Evolutionary conservation across 441 rosid genomes (phyloP), one percentile per base, ranked within the genome.

Genomic region (Populus hybrid): DNA sequence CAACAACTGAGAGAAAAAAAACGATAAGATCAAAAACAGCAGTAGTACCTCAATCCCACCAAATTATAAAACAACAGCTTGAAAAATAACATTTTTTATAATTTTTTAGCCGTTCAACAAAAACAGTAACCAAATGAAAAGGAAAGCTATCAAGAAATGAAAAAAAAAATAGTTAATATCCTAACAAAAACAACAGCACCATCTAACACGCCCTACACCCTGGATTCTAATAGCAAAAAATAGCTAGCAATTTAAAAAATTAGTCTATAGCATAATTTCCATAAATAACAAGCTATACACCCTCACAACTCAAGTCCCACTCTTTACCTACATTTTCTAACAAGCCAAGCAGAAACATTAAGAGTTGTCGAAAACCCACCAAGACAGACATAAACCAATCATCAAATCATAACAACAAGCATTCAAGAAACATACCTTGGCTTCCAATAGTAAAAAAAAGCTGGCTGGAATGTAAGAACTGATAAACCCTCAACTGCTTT

Each of bases 131-230:
- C 59, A 12, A 66, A 64, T 5, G 61, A 9, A 45, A 40, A 78
- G 33, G 38, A 33, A 73, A 29, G 50, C 10, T 31, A 61, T 70
- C 78, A 40, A 75, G 64, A 36, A 23, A 26, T 38, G 14, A 80
- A 9, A 66, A 40, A 64, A 59, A 69, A 18, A n/a, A n/a, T 35
- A 7, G 80, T 77, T 76, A 74, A 74, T 83, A 79, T 69, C 82
- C 74, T 35, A 81, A 77, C 83, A 83, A 84, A 83, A 78, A 84
- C 23, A 83, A 86, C 88, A 67, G 18, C 76, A 64, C 77, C 78
- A 53, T 76, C 70, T 59, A 74, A 79, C 73, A 59, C 71, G 36
- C 53, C 76, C 74, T 29, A 24, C 45, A 36, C 33, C 61, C 24
- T 36, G 38, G 69, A 63, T 76, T 74, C 50, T 35, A 56, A 42